Evolutionary conservation across 192 early-diverging fungal genomes (phyloP).

Genomic region (Coemansia sp.): DNA sequence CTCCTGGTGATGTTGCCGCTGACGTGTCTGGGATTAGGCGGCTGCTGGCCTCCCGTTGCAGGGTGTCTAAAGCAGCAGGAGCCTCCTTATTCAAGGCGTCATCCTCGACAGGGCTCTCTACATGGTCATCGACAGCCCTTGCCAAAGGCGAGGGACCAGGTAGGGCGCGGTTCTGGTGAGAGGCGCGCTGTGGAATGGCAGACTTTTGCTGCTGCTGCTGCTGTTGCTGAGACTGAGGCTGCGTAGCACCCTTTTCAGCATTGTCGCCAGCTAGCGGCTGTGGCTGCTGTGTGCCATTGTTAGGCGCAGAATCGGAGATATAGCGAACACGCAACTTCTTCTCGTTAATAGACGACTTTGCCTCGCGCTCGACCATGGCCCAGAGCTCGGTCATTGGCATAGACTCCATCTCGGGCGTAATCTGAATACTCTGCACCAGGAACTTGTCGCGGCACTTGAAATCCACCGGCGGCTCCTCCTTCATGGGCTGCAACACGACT

Average conservation of each 20-base stretch:
- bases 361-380: conserved; percentile 61
- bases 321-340: conserved; percentile 67
- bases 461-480: conserved; percentile 73
- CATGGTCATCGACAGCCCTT: conserved; percentile 11
- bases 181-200: conserved; percentile 8
- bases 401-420: conserved; percentile 65
- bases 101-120: conserved; percentile 3
- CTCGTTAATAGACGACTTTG: conserved; percentile 62
- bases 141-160: conserved; percentile 38
- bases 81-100: not conserved
- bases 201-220: conserved; percentile 29
- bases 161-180: conserved; percentile 11
- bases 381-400: conserved; percentile 69
- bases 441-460: conserved; percentile 97
- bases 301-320: conserved; percentile 48
- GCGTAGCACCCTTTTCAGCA: conserved; percentile 1
- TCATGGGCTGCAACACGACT: conserved; percentile 88
- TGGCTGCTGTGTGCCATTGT: conserved; percentile 4
- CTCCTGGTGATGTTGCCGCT: conserved; percentile 17
- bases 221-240: too few relatives aligned
- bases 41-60: conserved; percentile 3
- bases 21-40: conserved; percentile 40
- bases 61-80: not conserved
- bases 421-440: conserved; percentile 81
- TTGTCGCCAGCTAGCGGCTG: not conserved